These are phyloP conservation scores for Mimosa bimucronata DNA, from an alignment of 306 rosid species.

Conservation along the genomic window DNA sequence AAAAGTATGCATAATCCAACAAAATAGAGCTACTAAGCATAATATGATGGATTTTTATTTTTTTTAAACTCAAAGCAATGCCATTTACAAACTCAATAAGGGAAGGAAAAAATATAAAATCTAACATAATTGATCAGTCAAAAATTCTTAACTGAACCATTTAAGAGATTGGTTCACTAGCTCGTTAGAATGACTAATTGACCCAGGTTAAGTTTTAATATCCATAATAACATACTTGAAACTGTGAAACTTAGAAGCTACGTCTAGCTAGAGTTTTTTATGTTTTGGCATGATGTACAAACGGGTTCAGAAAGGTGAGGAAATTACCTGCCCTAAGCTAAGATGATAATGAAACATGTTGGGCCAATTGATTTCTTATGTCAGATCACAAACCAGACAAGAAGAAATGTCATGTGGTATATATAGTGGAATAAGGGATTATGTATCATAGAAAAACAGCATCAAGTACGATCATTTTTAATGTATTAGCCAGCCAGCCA, in stretches of 20 bases:
- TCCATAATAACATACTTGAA: not conserved
- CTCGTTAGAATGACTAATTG: too few species aligned
- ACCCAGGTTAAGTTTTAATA: too few species aligned
- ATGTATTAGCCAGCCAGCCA: not conserved
- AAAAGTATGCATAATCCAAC: too few species aligned
- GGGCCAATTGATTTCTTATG: not conserved
- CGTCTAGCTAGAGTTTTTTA: not conserved
- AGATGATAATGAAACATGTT: not conserved
- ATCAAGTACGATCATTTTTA: conserved; percentile 1
- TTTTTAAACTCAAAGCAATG: too few species aligned
- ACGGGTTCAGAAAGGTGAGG: not conserved
- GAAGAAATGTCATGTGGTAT: not conserved
- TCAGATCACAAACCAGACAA: conserved; percentile 12
- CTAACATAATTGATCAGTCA: too few species aligned
- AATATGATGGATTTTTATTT: too few species aligned
- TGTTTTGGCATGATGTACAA: not conserved
- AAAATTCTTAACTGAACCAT: too few species aligned
- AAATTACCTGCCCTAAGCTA: not conserved
- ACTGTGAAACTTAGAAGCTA: not conserved
- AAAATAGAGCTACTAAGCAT: too few species aligned
- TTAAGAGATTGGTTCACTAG: too few species aligned
- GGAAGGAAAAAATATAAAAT: too few species aligned
- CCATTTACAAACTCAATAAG: too few species aligned
- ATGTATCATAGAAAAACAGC: too few species aligned
- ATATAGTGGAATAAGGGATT: not conserved